These are phyloP conservation scores for Ilex paraguariensis DNA, from an alignment of 305 asterid genomes.

Conservation along the genomic window DNA sequence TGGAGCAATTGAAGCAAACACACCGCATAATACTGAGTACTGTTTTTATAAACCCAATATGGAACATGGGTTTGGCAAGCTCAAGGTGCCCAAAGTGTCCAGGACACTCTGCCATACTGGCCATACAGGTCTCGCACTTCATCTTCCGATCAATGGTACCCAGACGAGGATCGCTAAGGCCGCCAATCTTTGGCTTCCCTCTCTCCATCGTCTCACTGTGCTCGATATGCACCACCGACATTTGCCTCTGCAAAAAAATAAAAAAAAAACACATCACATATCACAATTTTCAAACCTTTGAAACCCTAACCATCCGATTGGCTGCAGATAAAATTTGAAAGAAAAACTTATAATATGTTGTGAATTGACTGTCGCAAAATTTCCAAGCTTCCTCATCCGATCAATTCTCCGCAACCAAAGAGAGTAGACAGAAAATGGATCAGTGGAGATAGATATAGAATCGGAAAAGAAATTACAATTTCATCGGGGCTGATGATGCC, in stretches of 20 bases:
- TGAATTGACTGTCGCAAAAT: background rate
- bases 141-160: conserved; percentile 93
- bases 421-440: background rate
- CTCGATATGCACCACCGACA: conserved; percentile 95
- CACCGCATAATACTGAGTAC: conserved; percentile 81
- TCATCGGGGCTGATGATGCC: conserved; percentile 95
- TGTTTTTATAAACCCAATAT: conserved; percentile 85
- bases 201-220: conserved; percentile 94
- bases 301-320: background rate
- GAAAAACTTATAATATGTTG: background rate
- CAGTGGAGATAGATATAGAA: background rate
- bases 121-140: conserved; percentile 99
- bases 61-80: conserved; percentile 99
- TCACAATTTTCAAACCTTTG: background rate
- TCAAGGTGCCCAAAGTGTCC: conserved; percentile 99
- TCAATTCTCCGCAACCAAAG: background rate
- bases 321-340: background rate
- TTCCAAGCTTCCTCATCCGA: background rate
- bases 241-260: conserved; percentile 67
- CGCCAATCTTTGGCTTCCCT: conserved; percentile 92
- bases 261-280: background rate
- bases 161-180: conserved; percentile 77
- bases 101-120: conserved; percentile 96
- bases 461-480: conserved; percentile 42
- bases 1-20: conserved; percentile 97